Evolutionary conservation across 495 filamentous ascomycete species (phyloP), one percentile per base, ranked within the genome.

Genomic region (Penicillium herquei): DNA sequence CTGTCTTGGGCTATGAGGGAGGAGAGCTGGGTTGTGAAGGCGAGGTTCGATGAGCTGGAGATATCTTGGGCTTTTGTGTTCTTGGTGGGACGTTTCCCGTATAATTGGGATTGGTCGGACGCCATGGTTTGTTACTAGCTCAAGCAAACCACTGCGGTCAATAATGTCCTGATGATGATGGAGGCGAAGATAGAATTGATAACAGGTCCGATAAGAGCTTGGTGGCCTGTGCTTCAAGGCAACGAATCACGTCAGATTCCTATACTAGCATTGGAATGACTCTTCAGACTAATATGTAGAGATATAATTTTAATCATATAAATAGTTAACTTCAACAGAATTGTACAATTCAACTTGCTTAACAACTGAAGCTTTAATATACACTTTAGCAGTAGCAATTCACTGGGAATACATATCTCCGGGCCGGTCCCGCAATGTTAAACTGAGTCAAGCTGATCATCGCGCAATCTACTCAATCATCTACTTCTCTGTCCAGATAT

Each of bases 21-120:
- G 58, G 84, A 83, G 53, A 96, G 82, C 41, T 91, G 84, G 7
- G 87, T 85, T 34, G 86, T 81, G 73, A 97, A 96, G 63, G 87
- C 81, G 50, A 95, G 84, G 58, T 84, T 88, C 51, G 87, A 87
- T 18, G 90, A 84, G 43, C 89, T 83, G 32, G 85, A 77, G 44
- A 87, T 81, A 53, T 84, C 79, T 50, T 74, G 79, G 55, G 77
- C 76, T 40, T 58, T 85, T 66, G 33, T 70, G 58, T 49, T 58
- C 55, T 45, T 76, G 58, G 82, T 71, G 17, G 84, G 84, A n/a
- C 80, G 82, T 35, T 84, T 77, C 54, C 90, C 90, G 74, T 96
- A 97, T 33, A 97, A 83, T 58, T 80, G 73, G 8, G 39, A 51
- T 30, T 63, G 52, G 3, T 64, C 57, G 11, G 64, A 47, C 26